These are phyloP conservation scores for Aspergillus kassunensis DNA, from an alignment of 495 filamentous ascomycete genomes.

Conservation along the genomic window DNA sequence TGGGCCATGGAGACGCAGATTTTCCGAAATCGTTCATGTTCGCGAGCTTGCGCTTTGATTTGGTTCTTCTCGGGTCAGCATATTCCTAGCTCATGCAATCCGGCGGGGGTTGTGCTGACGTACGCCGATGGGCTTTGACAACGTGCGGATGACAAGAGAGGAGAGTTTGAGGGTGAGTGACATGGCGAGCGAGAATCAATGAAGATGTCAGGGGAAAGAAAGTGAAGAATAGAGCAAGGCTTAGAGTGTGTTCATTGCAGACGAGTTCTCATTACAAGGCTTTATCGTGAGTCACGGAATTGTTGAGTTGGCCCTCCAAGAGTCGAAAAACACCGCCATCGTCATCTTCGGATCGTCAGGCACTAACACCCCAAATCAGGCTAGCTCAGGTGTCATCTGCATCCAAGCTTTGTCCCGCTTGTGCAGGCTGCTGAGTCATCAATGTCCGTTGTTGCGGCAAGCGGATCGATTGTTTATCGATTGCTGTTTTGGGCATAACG, in stretches of 20 bases:
- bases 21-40: conserved; percentile 86
- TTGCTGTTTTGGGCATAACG: conserved; percentile 39
- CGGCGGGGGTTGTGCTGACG: conserved; percentile 21
- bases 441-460: conserved; percentile 25
- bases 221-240: background rate
- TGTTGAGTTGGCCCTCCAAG: background rate
- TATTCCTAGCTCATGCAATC: conserved; percentile 39
- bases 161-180: conserved; percentile 65
- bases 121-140: conserved; percentile 72
- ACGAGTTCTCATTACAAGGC: too few species aligned
- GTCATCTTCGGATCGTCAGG: conserved; percentile 14
- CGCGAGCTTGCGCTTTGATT: conserved; percentile 91
- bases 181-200: conserved; percentile 24
- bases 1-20: conserved; percentile 75
- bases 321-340: conserved; percentile 3
- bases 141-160: conserved; percentile 62
- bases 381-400: conserved; percentile 8
- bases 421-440: conserved; percentile 25
- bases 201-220: background rate
- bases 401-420: conserved; percentile 4
- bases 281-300: background rate
- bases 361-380: background rate
- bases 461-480: conserved; percentile 41
- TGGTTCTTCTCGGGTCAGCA: conserved; percentile 61
- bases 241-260: too few species aligned